Evolutionary conservation across 2,329 filamentous ascomycete genomes (phyloP), one percentile per base, ranked within the genome.

Genomic region (Aureobasidium sp.): DNA sequence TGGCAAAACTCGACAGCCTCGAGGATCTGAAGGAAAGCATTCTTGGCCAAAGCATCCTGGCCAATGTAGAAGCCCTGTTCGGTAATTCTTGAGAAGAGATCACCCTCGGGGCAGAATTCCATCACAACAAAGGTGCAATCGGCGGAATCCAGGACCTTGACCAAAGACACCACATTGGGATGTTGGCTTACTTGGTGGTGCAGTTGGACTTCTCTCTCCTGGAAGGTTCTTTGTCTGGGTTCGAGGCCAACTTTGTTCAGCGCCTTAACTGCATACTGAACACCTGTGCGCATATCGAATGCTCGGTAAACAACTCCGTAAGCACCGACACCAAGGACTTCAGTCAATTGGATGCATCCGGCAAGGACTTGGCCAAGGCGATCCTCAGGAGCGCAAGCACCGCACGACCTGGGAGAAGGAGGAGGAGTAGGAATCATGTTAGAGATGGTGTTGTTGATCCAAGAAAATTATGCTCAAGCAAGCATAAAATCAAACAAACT

Each of bases 1-100:
- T 99, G 94, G 83, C 94, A 97, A 78, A 92, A 90, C 73, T 94
- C 89, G 67, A 97, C 93, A 75, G 94, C 94, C 82, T 97, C 90
- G 82, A 99, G 78, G 71, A 99, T 90, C 77, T 99, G 94, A 66
- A 97, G 85, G 76, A 97, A 97, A 62, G 91, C 88, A 68, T 85
- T 85, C 79, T 88, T 91, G 81, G 89, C 89, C 73, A 96, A 83
- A 70, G 85, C 83, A 79, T 97, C 93, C 79, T 96, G 92, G 77
- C 90, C 90, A 70, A 96, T 87, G 75, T 96, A 99, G 74, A 90
- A 90, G 73, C 91, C 90, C 71, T 89, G 86, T 77, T 97, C 93
- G 65, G 94, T 97, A 77, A 99, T 99, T 79, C 95, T 97, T 75
- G 89, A 88, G 78, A 99, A 99, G 67, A 99, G 79, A 74, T 99